Conservation (phyloP, 2,329 filamentous ascomycete species). For the Cucurbitaria berberidis region DNA sequence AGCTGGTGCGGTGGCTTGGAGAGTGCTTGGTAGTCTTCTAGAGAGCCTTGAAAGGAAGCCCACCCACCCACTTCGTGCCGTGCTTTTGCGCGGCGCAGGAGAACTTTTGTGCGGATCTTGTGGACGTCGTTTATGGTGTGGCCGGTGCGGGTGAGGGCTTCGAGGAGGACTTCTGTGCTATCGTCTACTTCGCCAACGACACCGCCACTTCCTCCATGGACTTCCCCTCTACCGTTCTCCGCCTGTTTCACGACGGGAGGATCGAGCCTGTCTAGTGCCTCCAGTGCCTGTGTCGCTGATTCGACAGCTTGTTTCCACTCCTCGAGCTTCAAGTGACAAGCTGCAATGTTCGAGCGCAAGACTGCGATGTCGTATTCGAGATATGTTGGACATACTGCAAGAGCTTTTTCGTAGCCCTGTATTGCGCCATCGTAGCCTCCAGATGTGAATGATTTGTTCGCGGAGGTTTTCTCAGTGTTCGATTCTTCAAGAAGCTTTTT, state of each 20-base stretch:
- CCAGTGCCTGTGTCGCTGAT: slow-evolving; percentile 73
- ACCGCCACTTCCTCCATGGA: slow-evolving; percentile 58
- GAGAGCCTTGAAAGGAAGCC: slow-evolving; percentile 78
- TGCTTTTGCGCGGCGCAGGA: slow-evolving; percentile 79
- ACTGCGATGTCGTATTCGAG: slow-evolving; percentile 89
- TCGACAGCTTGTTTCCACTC: slow-evolving; percentile 86
- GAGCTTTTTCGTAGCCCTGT: slow-evolving; percentile 79
- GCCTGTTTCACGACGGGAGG: slow-evolving; percentile 39
- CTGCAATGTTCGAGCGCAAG: slow-evolving; percentile 85
- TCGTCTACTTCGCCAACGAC: slow-evolving; percentile 68
- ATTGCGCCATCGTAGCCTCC: slow-evolving; percentile 79
- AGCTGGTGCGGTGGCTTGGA: slow-evolving; percentile 64
- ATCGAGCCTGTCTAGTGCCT: slow-evolving; percentile 70
- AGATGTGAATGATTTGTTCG: slow-evolving; percentile 79
- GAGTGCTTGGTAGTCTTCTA: slow-evolving; percentile 78
- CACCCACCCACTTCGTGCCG: slow-evolving; percentile 75
- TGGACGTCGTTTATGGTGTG: slow-evolving; percentile 65
- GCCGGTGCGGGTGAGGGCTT: slow-evolving; percentile 38
- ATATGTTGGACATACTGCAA: slow-evolving; percentile 80
- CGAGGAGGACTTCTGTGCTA: slow-evolving; percentile 39
- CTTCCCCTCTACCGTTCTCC: slow-evolving; percentile 52
- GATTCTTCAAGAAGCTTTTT: slow-evolving; percentile 70
- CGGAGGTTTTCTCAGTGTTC: slow-evolving; percentile 73
- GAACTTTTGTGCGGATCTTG: slow-evolving; percentile 80
- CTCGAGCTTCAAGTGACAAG: slow-evolving; percentile 82